Base-by-base conservation (phyloP, 2,329 filamentous ascomycete species). In the Fusarium transvaalense region DNA sequence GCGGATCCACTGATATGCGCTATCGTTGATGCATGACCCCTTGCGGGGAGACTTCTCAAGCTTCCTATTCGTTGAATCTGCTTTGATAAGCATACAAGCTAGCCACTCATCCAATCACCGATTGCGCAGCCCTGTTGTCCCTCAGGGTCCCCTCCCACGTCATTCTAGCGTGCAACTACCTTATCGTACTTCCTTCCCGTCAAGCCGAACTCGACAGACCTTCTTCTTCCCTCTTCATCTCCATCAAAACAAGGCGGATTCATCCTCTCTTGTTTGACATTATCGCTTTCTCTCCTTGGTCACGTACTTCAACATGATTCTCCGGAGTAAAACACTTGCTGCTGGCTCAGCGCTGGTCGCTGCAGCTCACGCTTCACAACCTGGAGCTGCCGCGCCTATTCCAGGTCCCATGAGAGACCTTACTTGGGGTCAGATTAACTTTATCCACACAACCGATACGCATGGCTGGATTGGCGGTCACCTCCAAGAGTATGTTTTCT, bases 391-490 rank as follows among this genome's bases (percentile, higher is more conserved):
- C n/a, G 81, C 86, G 39, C 93, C 96, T 10, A 86, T 95, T 62
- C 86, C 89, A 59, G 93, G 91, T 56, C 94, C 94, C 45, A 88
- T 98, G 80, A 90, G 95, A 74, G 87, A 93, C 71, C 85, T 99
- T 55, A 87, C 89, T 73, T 97, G 94, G 93, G 94, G 92, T n/a
- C 91, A 97, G 78, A 86, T 98, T 75, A 98, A 98, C 84, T 97
- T 97, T 78, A 81, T 99, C n/a, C 94, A 97, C 76, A 98, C 96
- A 1, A 98, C 96, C 39, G 92, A 98, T 78, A 96, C 92, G 6
- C 96, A 98, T 81, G 95, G 96, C 74, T 99, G 96, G 96, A 90
- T 97, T 76, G 93, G 89, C 12, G 96, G 96, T 2, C 96, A 99
- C 83, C 82, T 98, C 7, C 91, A 94, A 82, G 96, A 99, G 90